Evolutionary conservation across 306 rosid genomes (phyloP), one percentile per base, ranked within the genome.

Genomic region (Carpinus viminea): DNA sequence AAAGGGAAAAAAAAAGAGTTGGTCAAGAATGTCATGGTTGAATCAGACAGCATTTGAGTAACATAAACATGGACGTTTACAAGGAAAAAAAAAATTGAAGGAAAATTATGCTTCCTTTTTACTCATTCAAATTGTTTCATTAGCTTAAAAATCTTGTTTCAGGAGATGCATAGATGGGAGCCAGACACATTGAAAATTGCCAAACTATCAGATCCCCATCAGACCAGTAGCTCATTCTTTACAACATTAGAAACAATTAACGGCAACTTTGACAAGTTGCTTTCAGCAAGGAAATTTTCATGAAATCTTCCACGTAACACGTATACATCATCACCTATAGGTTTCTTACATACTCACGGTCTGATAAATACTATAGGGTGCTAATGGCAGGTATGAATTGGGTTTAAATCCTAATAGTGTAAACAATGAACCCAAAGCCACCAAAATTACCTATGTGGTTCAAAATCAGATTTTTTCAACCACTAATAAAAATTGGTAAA

Each of bases 231-330:
- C 52, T 50, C 78, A 26, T 15, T 8, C 12, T 74, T 64, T 12
- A 74, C 24, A 24, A 60, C 7, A 68, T 57, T 46, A 60, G 2
- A 48, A 34, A 10, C 47, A 61, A 16, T 26, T 57, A 28, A 38
- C 71, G 3, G 4, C 4, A 12, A 54, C 56, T 53, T 68, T 17
- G 11, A 2, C 16, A 38, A 20, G 26, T 36, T 50, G n/a, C 55
- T 24, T 68, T 66, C 50, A 9, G 24, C 26, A 74, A 36, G 74
- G 12, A 79, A 79, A 20, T 54, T 72, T 76, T 71, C 12, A 52
- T 2, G 31, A 18, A 41, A 41, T 68, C 51, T 66, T 66, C 3
- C 12, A 43, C 16, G 10, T 18, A 8, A 43, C 11, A 61, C 12
- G 8, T 66, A 2, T 66, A n/a, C 26, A 62, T 62, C 69, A 31